Conservation (phyloP, 495 filamentous ascomycete genomes). For the Aeminium ludgeri region DNA sequence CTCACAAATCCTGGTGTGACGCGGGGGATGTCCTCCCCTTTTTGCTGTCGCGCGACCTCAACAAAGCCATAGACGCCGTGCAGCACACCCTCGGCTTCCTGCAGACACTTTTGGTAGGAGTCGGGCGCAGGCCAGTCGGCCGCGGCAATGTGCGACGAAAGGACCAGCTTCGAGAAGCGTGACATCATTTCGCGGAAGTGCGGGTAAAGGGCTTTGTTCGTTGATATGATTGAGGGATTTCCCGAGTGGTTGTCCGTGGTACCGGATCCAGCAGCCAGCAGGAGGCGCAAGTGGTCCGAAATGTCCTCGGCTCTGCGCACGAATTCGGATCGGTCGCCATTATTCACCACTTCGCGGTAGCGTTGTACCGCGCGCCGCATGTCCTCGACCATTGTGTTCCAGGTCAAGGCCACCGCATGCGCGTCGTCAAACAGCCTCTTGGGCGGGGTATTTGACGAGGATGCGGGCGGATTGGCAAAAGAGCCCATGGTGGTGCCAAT, state of each 20-base stretch:
- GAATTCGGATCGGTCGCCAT: slow-evolving; percentile 69
- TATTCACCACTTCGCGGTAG: slow-evolving; percentile 70
- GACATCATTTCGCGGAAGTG: slow-evolving; percentile 99
- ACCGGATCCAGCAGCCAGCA: slow-evolving; percentile 87
- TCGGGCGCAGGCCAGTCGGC: slow-evolving; percentile 78
- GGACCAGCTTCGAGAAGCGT: slow-evolving; percentile 90
- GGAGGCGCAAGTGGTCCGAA: slow-evolving; percentile 81
- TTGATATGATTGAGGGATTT: slow-evolving; percentile 95
- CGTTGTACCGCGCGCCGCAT: slow-evolving; percentile 77
- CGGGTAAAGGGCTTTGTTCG: slow-evolving; percentile 88
- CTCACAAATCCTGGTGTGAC: slow-evolving; percentile 81
- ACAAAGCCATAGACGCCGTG: slow-evolving; percentile 89
- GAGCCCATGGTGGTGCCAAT: slow-evolving; percentile 48
- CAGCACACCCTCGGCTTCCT: slow-evolving; percentile 89
- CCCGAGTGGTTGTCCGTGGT: slow-evolving; percentile 98
- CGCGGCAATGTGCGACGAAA: slow-evolving; percentile 95
- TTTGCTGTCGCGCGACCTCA: slow-evolving; percentile 79
- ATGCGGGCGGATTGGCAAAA: slow-evolving; percentile 44
- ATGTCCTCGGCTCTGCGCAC: slow-evolving; percentile 89
- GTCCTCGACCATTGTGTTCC: slow-evolving; percentile 75
- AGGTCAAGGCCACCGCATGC: slow-evolving; percentile 55
- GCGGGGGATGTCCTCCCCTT: slow-evolving; percentile 76
- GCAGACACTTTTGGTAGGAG: slow-evolving; percentile 80
- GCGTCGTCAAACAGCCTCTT: slow-evolving; percentile 77
- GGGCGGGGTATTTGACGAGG: slow-evolving; percentile 45